Evolutionary conservation across 163 green algal genomes (phyloP).

Genomic region (Volvox carteri): DNA sequence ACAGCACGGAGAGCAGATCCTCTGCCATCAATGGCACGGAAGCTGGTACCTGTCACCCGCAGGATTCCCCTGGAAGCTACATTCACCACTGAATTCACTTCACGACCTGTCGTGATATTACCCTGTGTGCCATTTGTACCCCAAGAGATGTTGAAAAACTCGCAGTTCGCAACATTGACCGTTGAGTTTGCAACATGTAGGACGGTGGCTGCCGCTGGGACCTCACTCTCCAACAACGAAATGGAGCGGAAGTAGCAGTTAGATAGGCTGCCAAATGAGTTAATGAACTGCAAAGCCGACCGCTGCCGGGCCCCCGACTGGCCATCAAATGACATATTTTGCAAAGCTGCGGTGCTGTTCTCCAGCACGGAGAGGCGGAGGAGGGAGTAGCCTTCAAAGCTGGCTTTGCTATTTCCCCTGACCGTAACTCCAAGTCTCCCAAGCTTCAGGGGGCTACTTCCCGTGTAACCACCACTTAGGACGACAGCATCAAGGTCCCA

Average conservation of each 20-base stretch:
- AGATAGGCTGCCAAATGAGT: background rate
- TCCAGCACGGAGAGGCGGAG: background rate
- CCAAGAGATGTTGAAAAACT: constrained; percentile 7
- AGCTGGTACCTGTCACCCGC: background rate
- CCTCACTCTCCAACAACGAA: background rate
- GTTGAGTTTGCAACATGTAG: background rate
- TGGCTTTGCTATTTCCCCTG: background rate
- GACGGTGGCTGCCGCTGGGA: too few species aligned
- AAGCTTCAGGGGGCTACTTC: too few species aligned
- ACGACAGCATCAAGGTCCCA: too few species aligned
- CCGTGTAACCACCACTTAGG: background rate
- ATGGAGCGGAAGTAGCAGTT: background rate
- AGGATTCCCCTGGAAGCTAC: background rate
- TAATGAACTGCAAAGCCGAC: background rate
- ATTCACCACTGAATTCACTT: background rate
- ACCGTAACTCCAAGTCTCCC: background rate
- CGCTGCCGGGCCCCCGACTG: too few species aligned
- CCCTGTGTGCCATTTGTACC: too few species aligned
- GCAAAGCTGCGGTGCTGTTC: background rate
- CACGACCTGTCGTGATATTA: too few species aligned
- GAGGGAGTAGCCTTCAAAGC: background rate
- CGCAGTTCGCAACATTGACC: background rate
- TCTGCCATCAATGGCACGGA: background rate
- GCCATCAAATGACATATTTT: background rate
- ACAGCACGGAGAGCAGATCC: background rate